Evolutionary conservation across 805 yeast genomes (phyloP).

Genomic region (Yarrowia osloensis): DNA sequence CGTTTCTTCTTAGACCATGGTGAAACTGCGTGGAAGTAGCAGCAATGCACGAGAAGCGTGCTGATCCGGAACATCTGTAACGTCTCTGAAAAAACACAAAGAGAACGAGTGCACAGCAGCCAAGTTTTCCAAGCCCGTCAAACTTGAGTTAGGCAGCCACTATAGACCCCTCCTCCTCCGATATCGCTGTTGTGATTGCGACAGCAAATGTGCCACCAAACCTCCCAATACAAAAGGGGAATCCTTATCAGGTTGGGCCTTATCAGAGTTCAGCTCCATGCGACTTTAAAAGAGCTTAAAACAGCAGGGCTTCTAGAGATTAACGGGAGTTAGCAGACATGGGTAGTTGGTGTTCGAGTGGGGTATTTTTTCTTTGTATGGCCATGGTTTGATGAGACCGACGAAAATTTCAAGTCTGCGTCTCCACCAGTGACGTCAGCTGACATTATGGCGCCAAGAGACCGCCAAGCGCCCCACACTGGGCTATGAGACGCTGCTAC

Average conservation of each 20-base stretch:
- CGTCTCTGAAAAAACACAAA: not conserved
- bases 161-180: not conserved
- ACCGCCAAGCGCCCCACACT: not conserved
- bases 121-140: conserved; percentile 3
- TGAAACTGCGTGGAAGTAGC: not conserved
- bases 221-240: not conserved
- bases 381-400: not conserved
- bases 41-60: not conserved
- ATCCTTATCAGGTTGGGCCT: conserved; percentile 13
- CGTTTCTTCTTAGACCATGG: not conserved
- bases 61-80: not conserved
- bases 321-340: not conserved
- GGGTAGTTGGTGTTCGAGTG: not conserved
- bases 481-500: not conserved
- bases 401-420: not conserved
- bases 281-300: conserved; percentile 1
- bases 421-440: not conserved
- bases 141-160: not conserved
- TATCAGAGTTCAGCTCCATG: conserved; percentile 8
- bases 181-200: not conserved
- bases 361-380: not conserved
- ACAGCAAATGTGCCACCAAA: not conserved
- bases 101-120: not conserved
- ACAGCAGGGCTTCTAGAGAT: not conserved
- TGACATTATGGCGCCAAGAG: not conserved